Conservation (phyloP, 129 eudicot genomes). For the Scalesia atractyloides region DNA sequence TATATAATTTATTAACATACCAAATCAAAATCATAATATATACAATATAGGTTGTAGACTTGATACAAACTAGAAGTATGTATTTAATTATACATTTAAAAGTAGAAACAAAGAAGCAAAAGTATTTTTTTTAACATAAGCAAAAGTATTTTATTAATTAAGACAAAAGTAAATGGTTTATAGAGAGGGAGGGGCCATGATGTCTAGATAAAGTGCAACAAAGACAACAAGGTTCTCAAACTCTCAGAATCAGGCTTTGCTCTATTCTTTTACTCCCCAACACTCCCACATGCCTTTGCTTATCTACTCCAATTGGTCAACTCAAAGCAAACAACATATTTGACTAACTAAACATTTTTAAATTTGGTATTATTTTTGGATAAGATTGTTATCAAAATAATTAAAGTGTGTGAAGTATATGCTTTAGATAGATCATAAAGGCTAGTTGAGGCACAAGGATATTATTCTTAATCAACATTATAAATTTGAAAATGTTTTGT, state of each 20-base stretch:
- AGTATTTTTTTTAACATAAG: conserved; percentile 5
- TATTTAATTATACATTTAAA: not conserved
- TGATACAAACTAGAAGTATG: not conserved
- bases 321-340: conserved; percentile 20
- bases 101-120: not conserved
- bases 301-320: conserved; percentile 16
- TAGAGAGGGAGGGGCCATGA: conserved; percentile 37
- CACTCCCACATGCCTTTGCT: conserved; percentile 36
- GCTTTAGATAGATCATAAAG: not conserved
- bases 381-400: conserved; percentile 3
- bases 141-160: not conserved
- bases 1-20: no score
- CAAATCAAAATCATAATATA: no score
- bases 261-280: conserved; percentile 26
- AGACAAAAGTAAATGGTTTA: conserved; percentile 22
- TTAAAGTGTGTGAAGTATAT: not conserved
- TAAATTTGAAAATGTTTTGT: no score
- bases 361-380: conserved; percentile 3
- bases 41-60: not conserved
- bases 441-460: not conserved
- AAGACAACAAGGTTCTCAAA: conserved; percentile 36
- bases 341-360: conserved; percentile 6
- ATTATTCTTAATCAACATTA: not conserved
- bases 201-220: conserved; percentile 60
- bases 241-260: conserved; percentile 20